Evolutionary conservation across 1,284 basidiomycete genomes (phyloP), one percentile per base, ranked within the genome.

Genomic region (Pulchroboletus neoregius): DNA sequence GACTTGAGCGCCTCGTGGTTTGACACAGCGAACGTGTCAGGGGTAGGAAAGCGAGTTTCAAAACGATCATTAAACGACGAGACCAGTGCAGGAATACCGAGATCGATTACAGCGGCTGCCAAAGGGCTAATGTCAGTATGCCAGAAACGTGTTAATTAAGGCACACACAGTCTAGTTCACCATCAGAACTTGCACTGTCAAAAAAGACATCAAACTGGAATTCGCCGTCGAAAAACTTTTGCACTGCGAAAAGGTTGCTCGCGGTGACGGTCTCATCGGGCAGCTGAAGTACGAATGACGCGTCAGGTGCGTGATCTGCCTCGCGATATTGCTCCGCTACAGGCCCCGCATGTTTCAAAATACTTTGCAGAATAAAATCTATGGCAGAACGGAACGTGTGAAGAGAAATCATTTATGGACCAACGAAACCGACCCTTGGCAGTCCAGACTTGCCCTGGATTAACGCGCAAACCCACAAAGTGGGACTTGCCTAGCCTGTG

Each of bases 191-290:
- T 34, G 68, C 78, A 49, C 86, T 86, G 58, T 94, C 89, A 60
- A 83, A 94, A 64, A 87, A 85, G 16, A 94, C 75, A 56, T 95
- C 93, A 58, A 93, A 90, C 53, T 87, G 79, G 68, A 94, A 95
- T 43, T 82, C 74, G 6, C 89, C 90, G 12, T 89, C 81, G 58
- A 87, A 93, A 12, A 75, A 74, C 62, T 92, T 93, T 68, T 97
- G 94, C 26, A 94, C 74, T 5, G 87, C 91, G 62, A 78, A 91
- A 23, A 95, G 71, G 59, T 91, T 95, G 68, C 86, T 86, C 20
- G 76, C 77, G 7, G 78, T 75, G 39, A 82, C 78, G 6, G 82
- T 70, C 41, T 90, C 83, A 58, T 96, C 84, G 2, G 84, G 76
- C 4, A 97, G 71, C 31, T 84, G 82, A 12, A 94, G 72, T 10